A percentile compares a stretch with the other conserved stretches of the same genome.
Conservation (phyloP, 1,284 basidiomycete species). For the Cryptococcus amylolentus region DNA sequence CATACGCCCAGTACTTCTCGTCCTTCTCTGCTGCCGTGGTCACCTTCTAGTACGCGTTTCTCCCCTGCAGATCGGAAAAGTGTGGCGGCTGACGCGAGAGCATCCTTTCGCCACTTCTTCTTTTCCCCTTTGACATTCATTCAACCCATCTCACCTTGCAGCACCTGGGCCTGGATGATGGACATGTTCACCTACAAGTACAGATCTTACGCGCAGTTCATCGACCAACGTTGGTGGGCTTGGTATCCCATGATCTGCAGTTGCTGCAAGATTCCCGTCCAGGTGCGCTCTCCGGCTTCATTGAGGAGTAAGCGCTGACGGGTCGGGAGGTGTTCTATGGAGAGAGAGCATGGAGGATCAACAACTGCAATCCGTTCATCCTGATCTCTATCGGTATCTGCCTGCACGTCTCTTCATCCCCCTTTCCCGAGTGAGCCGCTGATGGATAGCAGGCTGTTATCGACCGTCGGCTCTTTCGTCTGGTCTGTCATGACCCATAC, state of each 20-base stretch:
- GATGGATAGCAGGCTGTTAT: neutral
- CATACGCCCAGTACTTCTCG: neutral
- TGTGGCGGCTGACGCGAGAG: too few species aligned
- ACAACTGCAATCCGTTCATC: slow-evolving; percentile 6
- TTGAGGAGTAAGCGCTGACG: too few species aligned
- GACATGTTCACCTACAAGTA: slow-evolving; percentile 15
- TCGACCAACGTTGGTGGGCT: slow-evolving; percentile 13
- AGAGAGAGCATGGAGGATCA: slow-evolving; percentile 18
- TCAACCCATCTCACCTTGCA: neutral
- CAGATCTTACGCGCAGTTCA: slow-evolving; percentile 12
- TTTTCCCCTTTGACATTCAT: neutral
- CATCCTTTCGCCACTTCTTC: neutral
- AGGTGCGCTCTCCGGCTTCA: too few species aligned
- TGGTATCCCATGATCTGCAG: slow-evolving; percentile 15
- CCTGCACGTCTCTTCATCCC: neutral
- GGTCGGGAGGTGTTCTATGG: slow-evolving; percentile 18
- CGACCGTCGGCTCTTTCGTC: slow-evolving; percentile 11
- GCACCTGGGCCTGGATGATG: slow-evolving; percentile 15
- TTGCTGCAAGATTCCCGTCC: slow-evolving; percentile 14
- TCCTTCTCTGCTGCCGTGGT: neutral
- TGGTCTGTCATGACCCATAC: slow-evolving; percentile 6
- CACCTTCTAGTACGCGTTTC: neutral
- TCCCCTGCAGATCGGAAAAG: neutral
- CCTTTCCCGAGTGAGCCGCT: neutral
- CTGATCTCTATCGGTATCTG: slow-evolving; percentile 8